Evolutionary conservation across 1,139 yeast species (phyloP).

Genomic region (Hanseniaspora uvarum): DNA sequence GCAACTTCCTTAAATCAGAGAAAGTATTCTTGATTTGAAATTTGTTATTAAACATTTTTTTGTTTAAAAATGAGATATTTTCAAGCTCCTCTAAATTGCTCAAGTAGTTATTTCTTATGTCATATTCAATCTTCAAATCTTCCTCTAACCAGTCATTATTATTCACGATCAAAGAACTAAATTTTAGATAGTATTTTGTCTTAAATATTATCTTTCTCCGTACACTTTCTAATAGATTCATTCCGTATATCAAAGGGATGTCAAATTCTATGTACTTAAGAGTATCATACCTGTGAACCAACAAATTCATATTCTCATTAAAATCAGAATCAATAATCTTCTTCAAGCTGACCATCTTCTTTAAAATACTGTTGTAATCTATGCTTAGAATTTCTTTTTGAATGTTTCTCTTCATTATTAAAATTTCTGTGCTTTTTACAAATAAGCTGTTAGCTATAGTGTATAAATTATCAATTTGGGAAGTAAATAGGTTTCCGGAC

Average conservation of each 20-base stretch:
- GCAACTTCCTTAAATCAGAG: conserved; percentile 4
- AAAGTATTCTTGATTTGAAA: conserved; percentile 7
- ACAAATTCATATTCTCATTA: conserved; percentile 27
- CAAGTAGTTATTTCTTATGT: conserved; percentile 53
- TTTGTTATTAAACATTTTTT: not conserved
- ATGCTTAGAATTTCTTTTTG: conserved; percentile 24
- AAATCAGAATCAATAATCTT: conserved; percentile 31
- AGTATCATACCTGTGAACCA: conserved; percentile 38
- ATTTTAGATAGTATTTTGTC: conserved; percentile 1
- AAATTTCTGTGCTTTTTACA: conserved; percentile 23
- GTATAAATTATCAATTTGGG: conserved; percentile 22
- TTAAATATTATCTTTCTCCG: conserved; percentile 42
- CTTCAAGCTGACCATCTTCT: conserved; percentile 25
- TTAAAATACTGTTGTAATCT: conserved; percentile 26
- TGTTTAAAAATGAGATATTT: not conserved
- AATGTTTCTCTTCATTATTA: conserved; percentile 21
- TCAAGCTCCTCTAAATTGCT: conserved; percentile 36
- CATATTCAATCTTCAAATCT: conserved; percentile 42
- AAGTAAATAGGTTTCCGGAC: not conserved
- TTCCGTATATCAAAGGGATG: conserved; percentile 71
- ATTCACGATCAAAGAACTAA: not conserved
- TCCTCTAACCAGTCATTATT: conserved; percentile 7
- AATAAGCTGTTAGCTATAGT: conserved; percentile 29
- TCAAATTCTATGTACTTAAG: conserved; percentile 46
- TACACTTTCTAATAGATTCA: conserved; percentile 56